Evolutionary conservation across 83 land plant genomes (phyloP), one percentile per base, ranked within the genome.

Genomic region (Picea engelmannii): DNA sequence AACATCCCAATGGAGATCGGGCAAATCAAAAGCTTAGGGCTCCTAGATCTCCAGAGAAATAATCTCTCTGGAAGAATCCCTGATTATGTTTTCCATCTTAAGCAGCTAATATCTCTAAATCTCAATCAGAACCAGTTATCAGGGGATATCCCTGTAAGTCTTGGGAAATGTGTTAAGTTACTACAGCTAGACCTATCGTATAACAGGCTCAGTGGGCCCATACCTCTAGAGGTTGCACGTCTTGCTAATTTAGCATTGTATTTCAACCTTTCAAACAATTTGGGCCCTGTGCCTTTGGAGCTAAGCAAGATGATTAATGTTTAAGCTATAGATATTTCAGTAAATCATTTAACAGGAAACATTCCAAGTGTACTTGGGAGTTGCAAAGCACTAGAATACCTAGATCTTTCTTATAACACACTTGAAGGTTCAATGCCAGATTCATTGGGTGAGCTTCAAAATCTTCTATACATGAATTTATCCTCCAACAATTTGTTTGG

Each of bases 41-140:
- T 60, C 17, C 40, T 86, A 23, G 17, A 59, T n/a, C 38, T 86
- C 18, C 21, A 52, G 3, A 65, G 44, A 16, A 88, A 88, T 66
- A 27, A 49, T 23, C 83, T 90, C 13, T 68, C 80, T 2, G 91
- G 87, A 11, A 31, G 55, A 44, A 81, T 91, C 17, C 88, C 83
- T 4, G 31, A 38, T 21, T 4, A 40, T 24, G 35, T 86, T 35
- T 78, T 78, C 11, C 9, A 65, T 1, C 58, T 76, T 18, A 15
- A 12, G 52, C 31, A 60, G 5, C 4, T 82, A 9, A 8, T 9
- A 80, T 8, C 49, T 3, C 13, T 82, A 27, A 0, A 1, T 78
- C 66, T 82, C 25, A 3, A 21, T 42, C 17, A 35, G 68, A 82
- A 82, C 27, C n/a, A 59, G 1, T 42, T 79, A 7, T 20, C 63